Evolutionary conservation across 345 rosid genomes (phyloP), one percentile per base, ranked within the genome.

Genomic region (Populus euphratica): DNA sequence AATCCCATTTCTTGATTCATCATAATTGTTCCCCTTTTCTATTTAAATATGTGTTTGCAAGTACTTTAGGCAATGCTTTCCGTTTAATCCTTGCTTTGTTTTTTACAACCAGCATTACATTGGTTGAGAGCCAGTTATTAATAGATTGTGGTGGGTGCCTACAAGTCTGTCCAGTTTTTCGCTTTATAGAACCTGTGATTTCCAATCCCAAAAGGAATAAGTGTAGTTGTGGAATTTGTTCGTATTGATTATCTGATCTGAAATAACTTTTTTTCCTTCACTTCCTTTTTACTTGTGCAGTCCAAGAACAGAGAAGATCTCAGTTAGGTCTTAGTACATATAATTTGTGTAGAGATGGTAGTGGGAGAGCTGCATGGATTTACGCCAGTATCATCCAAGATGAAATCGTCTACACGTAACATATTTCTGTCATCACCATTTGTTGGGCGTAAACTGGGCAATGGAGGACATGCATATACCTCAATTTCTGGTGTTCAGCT

Each of bases 391-490:
- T 81, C 80, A 25, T 70, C 86, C 41, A 72, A 79, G 65, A 61
- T 72, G 72, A 83, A 80, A 10, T 77, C 82, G 27, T 62, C 79
- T 64, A 68, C 69, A 59, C 77, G 49, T 31, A 83, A 82, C 23
- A 76, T 63, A 68, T n/a, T 74, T 47, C 74, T 70, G 39, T 72
- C 87, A 38, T 79, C 90, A n/a, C 73, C 85, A 14, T 82, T 88
- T 77, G 43, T 69, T 18, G 85, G 89, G 61, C 78, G 68, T 78
- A 69, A 77, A 43, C 77, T 44, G 69, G 78, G 75, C 62, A 47
- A 14, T 65, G 70, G 70, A 47, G 70, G 70, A 47, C 25, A 72
- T 73, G 73, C 79, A 31, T 76, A 63, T 27, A 59, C 75, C 75
- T 69, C 76, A 36, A 63, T 80, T 5, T 74, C 66, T 20, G 74